Base-by-base conservation (phyloP, 768 basidiomycete species). In the Tylopilus rubrobrunneus region DNA sequence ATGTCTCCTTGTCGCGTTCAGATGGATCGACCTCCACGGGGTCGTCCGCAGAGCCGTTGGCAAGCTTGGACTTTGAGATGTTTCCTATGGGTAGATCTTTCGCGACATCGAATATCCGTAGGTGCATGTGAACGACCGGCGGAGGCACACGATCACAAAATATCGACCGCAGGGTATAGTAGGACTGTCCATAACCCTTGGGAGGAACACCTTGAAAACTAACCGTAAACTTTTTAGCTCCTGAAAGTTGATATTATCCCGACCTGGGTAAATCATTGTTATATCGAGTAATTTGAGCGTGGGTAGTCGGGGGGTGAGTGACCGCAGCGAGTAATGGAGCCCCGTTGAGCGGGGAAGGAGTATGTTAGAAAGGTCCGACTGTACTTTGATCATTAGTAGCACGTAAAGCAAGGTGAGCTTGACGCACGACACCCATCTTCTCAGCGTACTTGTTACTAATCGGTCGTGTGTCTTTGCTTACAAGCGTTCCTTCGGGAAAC, bases 401-500 rank as follows among this genome's bases (percentile, higher is more conserved):
- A 58, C 23, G 55, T 51, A 53, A 29, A 19, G 53, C 12, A 60
- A 37, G 43, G 36, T 33, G 43, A 23, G 14, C 1, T 45, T 12
- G 25, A 80, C 94, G 73, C 64, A 96, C 94, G 53, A 96, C 84
- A 7, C 88, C 90, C 63, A 85, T 81, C 73, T 90, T 93, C 53
- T 92, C 86, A 6, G 95, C 93, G 65, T 85, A 98, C 62, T 86
- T 87, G 72, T 82, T 84, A 70, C 89, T 94, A 59, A 87, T 77
- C 0, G 92, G 92, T 45, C 92, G 72, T 5, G 95, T 98, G 56
- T 93, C 76, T 57, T 82, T 79, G 69, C 91, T 93, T 14, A 95
- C 87, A 27, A 98, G 85, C 5, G 96, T 98, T 29, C 97, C 97
- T 69, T 99, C 97, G 0, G 97, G 97, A 68, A 95, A 98, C 44